These are phyloP conservation scores for Entamoeba dispar DNA, from an alignment of 208 protist genomes.

Conservation along the genomic window DNA sequence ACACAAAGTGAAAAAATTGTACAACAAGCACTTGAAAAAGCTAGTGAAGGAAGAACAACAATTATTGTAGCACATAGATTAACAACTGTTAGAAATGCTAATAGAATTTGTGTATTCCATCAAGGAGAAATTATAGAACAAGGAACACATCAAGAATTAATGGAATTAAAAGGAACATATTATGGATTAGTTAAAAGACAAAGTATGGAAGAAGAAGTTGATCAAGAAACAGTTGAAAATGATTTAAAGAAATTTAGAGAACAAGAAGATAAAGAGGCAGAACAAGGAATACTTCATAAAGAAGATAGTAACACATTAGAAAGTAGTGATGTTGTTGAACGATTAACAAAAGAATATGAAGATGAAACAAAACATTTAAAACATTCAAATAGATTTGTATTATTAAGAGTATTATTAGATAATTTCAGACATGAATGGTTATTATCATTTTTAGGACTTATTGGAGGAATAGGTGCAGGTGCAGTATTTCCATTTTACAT, in stretches of 20 bases:
- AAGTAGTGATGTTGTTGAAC: not conserved
- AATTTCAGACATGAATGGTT: not conserved
- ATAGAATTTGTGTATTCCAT: conserved; percentile 68
- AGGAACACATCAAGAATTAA: conserved; percentile 57
- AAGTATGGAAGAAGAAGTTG: not conserved
- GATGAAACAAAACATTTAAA: not conserved
- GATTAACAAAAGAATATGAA: not conserved
- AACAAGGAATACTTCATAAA: not conserved
- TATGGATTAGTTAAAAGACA: not conserved
- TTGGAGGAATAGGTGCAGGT: not conserved
- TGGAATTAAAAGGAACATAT: not conserved
- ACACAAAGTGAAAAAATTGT: conserved; percentile 58
- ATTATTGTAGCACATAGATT: conserved; percentile 71
- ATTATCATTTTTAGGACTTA: not conserved
- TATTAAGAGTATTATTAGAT: not conserved
- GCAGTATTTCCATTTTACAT: not conserved
- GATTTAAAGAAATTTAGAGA: not conserved
- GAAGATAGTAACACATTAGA: not conserved
- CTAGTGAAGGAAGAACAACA: conserved; percentile 55
- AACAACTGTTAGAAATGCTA: conserved; percentile 59
- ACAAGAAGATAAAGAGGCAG: not conserved
- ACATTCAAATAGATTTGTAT: not conserved
- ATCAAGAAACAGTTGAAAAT: not conserved
- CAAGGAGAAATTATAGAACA: conserved; percentile 55
- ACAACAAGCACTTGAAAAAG: conserved; percentile 48